Base-by-base conservation (phyloP, 2,329 filamentous ascomycete species). In the Cercospora sp. region DNA sequence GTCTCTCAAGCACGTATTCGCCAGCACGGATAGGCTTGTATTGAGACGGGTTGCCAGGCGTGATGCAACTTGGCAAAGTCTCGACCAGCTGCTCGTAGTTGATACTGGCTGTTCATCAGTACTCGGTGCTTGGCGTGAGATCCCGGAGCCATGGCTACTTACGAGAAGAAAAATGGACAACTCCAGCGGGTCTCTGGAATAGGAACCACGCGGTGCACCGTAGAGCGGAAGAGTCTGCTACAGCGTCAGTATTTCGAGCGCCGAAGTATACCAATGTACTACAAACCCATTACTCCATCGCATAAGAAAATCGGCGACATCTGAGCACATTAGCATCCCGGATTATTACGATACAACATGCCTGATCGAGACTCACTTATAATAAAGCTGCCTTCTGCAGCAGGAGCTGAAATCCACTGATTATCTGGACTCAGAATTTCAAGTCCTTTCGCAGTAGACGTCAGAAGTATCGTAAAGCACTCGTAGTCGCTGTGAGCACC, bases 301-400 rank as follows among this genome's bases (percentile, higher is more conserved):
- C 77, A 84, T 81, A 70, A 85, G 78, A 80, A 84, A 83, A 69
- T 85, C 83, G 0, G 82, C 83, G 36, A 85, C 81, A 67, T 85
- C 85, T 16, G 84, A 82, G 7, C 26, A 30, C 9, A 53, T 28
- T 33, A 23, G 8, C 62, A 40, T 40, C n/a, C 31, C 3, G 9
- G 16, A 30, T 58, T 6, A n/a, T 13, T 26, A 20, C 48, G 23
- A 30, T 26, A 28, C 48, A 28, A 26, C 6, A 30, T 55, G 20
- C 48, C 30, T 55, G 48, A 64, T 30, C 2, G 23, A 26, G 8
- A 59, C 62, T 45, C 28, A 64, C 62, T 85, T 6, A 85, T 82
- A 9, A 84, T 81, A 65, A 83, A 84, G 0, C 79, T 79, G 16
- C 81, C 82, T 2, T 78, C 75, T 0, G 83, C 75, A 0, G 82